Evolutionary conservation across 768 basidiomycete genomes (phyloP).

Genomic region (Suillus cothurnatus): DNA sequence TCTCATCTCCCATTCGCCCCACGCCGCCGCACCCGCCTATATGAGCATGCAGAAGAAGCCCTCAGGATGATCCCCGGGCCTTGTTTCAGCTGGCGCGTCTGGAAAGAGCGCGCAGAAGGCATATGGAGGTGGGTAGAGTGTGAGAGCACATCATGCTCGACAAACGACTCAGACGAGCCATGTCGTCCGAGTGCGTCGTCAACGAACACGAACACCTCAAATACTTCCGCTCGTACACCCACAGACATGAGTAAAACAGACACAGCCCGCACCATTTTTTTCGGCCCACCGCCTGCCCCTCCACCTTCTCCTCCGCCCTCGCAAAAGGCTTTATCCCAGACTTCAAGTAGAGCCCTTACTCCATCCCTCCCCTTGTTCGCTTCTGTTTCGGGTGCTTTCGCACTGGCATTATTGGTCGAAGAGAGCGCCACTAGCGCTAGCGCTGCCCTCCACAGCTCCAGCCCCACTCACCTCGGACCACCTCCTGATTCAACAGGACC

Average conservation of each 20-base stretch:
- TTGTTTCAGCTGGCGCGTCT: conserved; percentile 51
- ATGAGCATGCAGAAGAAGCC: conserved; percentile 41
- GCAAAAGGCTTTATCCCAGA: conserved; percentile 9
- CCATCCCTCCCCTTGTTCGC: conserved; percentile 53
- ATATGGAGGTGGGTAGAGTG: conserved; percentile 45
- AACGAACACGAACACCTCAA: conserved; percentile 3
- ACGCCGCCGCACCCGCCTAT: conserved; percentile 38
- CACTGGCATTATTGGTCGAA: conserved; percentile 53
- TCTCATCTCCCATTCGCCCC: conserved; percentile 42
- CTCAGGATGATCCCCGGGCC: conserved; percentile 45
- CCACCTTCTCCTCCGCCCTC: conserved; percentile 13
- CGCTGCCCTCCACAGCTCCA: neutral
- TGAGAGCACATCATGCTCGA: conserved; percentile 21
- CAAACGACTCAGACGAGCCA: conserved; percentile 1
- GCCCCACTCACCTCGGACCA: conserved; percentile 8
- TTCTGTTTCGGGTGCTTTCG: conserved; percentile 57
- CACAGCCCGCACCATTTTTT: conserved; percentile 34
- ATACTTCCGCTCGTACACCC: conserved; percentile 9
- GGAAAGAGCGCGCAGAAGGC: conserved; percentile 44
- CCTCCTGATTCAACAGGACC: conserved; percentile 17
- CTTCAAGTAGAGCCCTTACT: neutral
- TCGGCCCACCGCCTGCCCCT: conserved; percentile 20
- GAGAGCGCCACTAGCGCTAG: conserved; percentile 12
- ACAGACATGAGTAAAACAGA: conserved; percentile 23
- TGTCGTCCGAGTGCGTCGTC: conserved; percentile 5